Conservation (phyloP, 441 rosid genomes). For the Syzygium malaccense region DNA sequence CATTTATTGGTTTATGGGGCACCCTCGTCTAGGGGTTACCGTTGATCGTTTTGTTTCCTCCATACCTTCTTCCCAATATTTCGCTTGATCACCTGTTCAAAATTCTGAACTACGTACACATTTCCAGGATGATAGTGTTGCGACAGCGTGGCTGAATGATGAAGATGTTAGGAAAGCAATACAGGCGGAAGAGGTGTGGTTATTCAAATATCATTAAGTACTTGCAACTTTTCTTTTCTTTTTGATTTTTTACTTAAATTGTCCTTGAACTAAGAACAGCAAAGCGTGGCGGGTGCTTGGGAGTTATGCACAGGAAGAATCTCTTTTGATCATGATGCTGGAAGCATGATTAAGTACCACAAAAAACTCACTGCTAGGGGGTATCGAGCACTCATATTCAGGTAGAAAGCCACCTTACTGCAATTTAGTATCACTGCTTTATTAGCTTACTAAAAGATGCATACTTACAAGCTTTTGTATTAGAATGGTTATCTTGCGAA, state of each 20-base stretch:
- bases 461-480: background rate
- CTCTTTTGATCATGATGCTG: slow-evolving; percentile 24
- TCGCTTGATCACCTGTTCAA: background rate
- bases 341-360: slow-evolving; percentile 76
- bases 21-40: background rate
- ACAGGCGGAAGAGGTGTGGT: slow-evolving; percentile 53
- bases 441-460: background rate
- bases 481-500: background rate
- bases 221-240: background rate
- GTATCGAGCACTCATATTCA: slow-evolving; percentile 65
- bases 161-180: slow-evolving; percentile 59
- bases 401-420: slow-evolving; percentile 25
- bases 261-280: slow-evolving; percentile 20
- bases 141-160: slow-evolving; percentile 56
- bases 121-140: slow-evolving; percentile 58
- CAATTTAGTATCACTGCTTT: background rate
- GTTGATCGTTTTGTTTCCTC: background rate
- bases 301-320: slow-evolving; percentile 38
- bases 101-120: background rate
- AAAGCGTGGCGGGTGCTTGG: slow-evolving; percentile 45
- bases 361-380: slow-evolving; percentile 65
- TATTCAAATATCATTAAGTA: background rate
- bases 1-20: background rate
- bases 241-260: background rate
- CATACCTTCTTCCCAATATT: background rate